These are phyloP conservation scores for Chondrus crispus DNA, from an alignment of 23 red algal genomes.

Conservation along the genomic window DNA sequence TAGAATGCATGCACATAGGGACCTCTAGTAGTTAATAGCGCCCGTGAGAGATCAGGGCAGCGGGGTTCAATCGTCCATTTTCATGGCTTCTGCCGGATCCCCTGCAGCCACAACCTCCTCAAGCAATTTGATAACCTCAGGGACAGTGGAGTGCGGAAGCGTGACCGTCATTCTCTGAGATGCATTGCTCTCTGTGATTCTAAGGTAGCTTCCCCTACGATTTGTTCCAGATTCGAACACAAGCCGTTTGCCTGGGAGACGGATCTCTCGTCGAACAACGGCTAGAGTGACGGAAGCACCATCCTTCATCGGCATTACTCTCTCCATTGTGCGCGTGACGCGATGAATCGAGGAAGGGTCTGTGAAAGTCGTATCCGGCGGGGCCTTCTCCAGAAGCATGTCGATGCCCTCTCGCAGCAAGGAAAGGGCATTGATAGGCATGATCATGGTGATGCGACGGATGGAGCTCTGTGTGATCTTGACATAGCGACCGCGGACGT, in stretches of 20 bases:
- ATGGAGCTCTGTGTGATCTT: constrained; percentile 69
- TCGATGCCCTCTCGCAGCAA: constrained; percentile 26
- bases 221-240: constrained; percentile 59
- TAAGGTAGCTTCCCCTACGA: constrained; percentile 64
- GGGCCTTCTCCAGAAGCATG: constrained; percentile 53
- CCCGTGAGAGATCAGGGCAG: not conserved
- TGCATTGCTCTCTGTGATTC: constrained; percentile 44
- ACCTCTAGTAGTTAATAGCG: too few species aligned
- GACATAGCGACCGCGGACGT: constrained; percentile 71
- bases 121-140: constrained; percentile 47
- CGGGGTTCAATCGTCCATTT: not conserved
- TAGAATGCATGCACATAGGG: too few species aligned
- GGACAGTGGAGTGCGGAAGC: constrained; percentile 33
- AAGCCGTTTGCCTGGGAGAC: constrained; percentile 50
- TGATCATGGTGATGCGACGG: constrained; percentile 52
- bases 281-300: constrained; percentile 37
- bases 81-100: constrained; percentile 25
- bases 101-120: constrained; percentile 37
- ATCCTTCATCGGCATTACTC: constrained; percentile 34
- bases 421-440: constrained; percentile 21
- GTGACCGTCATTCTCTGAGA: constrained; percentile 42
- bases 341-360: constrained; percentile 52
- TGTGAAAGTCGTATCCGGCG: constrained; percentile 44
- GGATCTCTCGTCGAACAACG: constrained; percentile 59
- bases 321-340: constrained; percentile 37